These are phyloP conservation scores for Nymphaea colorata DNA, from an alignment of 164 flowering plant genomes.

Conservation along the genomic window DNA sequence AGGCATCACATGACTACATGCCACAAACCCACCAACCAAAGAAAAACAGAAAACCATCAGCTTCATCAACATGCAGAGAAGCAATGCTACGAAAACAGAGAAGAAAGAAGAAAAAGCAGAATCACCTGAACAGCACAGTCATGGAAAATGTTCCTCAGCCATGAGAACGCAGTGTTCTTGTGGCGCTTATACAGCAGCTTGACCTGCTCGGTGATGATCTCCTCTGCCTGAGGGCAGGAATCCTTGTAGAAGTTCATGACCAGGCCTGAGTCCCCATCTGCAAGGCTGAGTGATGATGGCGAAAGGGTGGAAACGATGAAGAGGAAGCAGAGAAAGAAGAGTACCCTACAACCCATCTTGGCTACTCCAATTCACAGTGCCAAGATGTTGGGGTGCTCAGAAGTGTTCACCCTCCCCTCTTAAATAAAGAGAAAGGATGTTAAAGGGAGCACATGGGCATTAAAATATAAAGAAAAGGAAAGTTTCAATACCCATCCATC, in stretches of 20 bases:
- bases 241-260: conserved; percentile 85
- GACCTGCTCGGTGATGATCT: conserved; percentile 82
- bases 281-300: conserved; percentile 27
- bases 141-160: conserved; percentile 99
- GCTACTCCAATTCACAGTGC: not conserved
- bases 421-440: not conserved
- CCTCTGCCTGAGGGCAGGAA: conserved; percentile 93
- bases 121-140: conserved; percentile 92
- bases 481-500: no score
- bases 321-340: conserved; percentile 34
- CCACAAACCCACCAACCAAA: not conserved
- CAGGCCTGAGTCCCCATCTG: conserved; percentile 51
- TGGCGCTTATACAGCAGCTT: conserved; percentile 95
- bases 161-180: conserved; percentile 98
- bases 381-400: not conserved
- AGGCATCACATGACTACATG: conserved; percentile 89
- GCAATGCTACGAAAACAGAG: not conserved
- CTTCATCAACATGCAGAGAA: not conserved
- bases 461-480: no score
- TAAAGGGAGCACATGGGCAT: no score
- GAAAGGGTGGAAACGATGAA: conserved; percentile 20
- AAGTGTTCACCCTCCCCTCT: not conserved
- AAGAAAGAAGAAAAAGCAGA: not conserved
- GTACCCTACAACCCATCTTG: conserved; percentile 38
- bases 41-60: not conserved